Evolutionary conservation across 2,329 filamentous ascomycete genomes (phyloP), one percentile per base, ranked within the genome.

Genomic region (Drechslerella dactyloides): DNA sequence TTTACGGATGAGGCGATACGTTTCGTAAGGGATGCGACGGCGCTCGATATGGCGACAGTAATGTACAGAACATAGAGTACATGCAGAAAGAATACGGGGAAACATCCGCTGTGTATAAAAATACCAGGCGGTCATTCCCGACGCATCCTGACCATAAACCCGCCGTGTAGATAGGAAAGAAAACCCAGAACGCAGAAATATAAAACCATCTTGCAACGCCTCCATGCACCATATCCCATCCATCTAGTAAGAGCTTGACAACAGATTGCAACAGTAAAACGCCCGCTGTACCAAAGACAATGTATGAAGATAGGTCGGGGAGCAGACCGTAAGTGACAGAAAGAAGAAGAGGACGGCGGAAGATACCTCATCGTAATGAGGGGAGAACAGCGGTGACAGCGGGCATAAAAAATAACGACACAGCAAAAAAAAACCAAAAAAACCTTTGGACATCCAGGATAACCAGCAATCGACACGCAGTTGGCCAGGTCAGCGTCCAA

Each of bases 401-500:
- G 40, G 40, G 40, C 40, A 44, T 23, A 13, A 21, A 44, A 24
- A 21, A 57, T 7, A 2, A 46, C 15, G 24, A 42, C 4, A 13
- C 17, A 21, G 15, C 6, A 24, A 21, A 13, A 24, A 52, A 6
- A 54, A 35, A 35, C 27, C 4, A 35, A 51, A n/a, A n/a, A n/a
- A n/a, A n/a, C n/a, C n/a, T n/a, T n/a, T n/a, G n/a, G n/a, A n/a
- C n/a, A n/a, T n/a, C n/a, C n/a, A n/a, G n/a, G 33, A 7, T 37
- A 37, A 37, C 19, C 15, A 7, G 15, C 44, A 6, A 6, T 21
- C 19, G 44, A 54, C 33, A 54, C 40, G 37, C 58, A 64, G n/a
- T 51, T 53, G 37, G 60, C 68, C 21, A 54, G 2, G 33, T 23
- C 4, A 27, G 40, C n/a, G 15, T 61, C 33, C 55, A 55, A 13